Percentiles rank a stretch among this genome's conserved stretches.
phyloP scores from a whole-genome alignment of 805 yeast genomes.

The Metschnikowia lachancei region DNA sequence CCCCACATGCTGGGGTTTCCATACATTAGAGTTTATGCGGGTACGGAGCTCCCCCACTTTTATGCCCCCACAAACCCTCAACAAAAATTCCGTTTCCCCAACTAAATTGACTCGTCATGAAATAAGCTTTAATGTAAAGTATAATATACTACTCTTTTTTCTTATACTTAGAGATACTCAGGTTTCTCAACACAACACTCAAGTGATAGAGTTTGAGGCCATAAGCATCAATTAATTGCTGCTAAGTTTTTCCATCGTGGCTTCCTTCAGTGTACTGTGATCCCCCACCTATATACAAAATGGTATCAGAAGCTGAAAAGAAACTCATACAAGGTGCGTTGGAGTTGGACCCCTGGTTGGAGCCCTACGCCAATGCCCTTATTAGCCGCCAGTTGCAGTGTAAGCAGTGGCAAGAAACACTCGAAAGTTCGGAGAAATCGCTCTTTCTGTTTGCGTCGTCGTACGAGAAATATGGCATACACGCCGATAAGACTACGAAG shows the following conservation, averaged over 20 bases:
- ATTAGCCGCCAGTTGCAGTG: conserved; percentile 66
- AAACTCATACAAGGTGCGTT: conserved; percentile 54
- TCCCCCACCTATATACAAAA: background rate
- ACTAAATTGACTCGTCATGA: background rate
- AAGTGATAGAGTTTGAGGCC: no score
- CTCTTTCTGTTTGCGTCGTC: conserved; percentile 70
- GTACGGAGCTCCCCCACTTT: conserved; percentile 1
- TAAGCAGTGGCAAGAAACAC: conserved; percentile 55
- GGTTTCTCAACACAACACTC: no score
- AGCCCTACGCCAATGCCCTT: conserved; percentile 69
- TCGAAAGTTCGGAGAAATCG: conserved; percentile 55
- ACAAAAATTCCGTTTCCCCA: background rate
- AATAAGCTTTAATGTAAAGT: background rate
- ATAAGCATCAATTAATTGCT: no score
- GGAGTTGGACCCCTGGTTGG: conserved; percentile 80
- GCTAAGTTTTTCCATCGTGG: no score
- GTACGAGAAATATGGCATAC: conserved; percentile 74
- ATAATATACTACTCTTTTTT: background rate
- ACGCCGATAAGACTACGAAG: conserved; percentile 50
- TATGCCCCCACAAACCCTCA: conserved; percentile 7
- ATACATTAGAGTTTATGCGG: conserved; percentile 1
- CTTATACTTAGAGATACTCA: background rate
- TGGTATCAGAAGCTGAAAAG: background rate
- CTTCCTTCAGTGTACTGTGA: no score
- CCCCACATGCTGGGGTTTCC: conserved; percentile 9